Conservation (phyloP, 768 basidiomycete species). For the Mycena chlorophos region DNA sequence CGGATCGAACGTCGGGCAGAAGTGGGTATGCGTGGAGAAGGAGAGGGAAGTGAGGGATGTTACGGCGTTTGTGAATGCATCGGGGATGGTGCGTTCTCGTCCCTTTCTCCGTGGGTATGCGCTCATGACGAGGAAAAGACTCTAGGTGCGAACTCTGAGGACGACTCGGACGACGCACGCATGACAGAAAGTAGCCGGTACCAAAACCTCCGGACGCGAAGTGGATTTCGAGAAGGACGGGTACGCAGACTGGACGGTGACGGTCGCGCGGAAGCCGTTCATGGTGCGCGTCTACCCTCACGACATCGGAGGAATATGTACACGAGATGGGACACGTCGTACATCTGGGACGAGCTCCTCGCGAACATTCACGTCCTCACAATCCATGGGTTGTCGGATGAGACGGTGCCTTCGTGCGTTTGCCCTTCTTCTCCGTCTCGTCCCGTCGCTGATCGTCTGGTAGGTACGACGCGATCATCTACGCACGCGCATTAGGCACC, state of each 20-base stretch:
- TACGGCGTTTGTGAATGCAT: slow-evolving; percentile 67
- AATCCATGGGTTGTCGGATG: slow-evolving; percentile 72
- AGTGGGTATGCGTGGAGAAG: slow-evolving; percentile 72
- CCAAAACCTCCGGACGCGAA: no score
- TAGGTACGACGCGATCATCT: slow-evolving; percentile 75
- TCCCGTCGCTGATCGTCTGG: slow-evolving; percentile 6
- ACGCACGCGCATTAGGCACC: slow-evolving; percentile 57
- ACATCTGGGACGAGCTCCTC: slow-evolving; percentile 73
- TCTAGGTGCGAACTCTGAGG: slow-evolving; percentile 34
- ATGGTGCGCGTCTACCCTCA: slow-evolving; percentile 54
- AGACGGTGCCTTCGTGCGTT: slow-evolving; percentile 68
- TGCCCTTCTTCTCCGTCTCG: not conserved
- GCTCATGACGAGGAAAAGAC: slow-evolving; percentile 37
- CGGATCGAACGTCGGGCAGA: slow-evolving; percentile 64
- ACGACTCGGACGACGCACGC: slow-evolving; percentile 34
- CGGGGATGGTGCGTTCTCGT: slow-evolving; percentile 55
- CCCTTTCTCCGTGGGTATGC: not conserved
- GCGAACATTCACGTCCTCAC: slow-evolving; percentile 64
- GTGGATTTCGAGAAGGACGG: slow-evolving; percentile 59
- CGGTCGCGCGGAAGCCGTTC: slow-evolving; percentile 64
- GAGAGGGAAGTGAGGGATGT: slow-evolving; percentile 57
- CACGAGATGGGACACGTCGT: slow-evolving; percentile 62
- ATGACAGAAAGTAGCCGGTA: slow-evolving; percentile 45
- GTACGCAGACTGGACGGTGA: slow-evolving; percentile 59
- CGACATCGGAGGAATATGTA: slow-evolving; percentile 63